phyloP scores from a whole-genome alignment of 2,329 filamentous ascomycete species.

The Curvularia hawaiiensis region DNA sequence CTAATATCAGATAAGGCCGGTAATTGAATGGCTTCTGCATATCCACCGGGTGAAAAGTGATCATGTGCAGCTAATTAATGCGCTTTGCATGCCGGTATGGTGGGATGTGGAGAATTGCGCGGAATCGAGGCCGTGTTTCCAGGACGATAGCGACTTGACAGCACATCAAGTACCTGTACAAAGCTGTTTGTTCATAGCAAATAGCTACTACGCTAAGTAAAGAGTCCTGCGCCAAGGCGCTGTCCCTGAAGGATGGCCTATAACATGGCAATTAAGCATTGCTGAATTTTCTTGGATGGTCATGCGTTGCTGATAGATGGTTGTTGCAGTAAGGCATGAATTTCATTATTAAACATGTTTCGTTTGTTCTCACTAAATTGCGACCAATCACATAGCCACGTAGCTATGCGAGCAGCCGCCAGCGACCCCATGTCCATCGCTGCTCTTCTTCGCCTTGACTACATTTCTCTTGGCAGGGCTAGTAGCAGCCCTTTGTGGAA shows the following conservation, averaged over 20 bases:
- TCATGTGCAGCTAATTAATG: not conserved
- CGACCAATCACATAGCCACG: not conserved
- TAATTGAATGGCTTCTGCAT: not conserved
- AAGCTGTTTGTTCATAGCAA: not conserved
- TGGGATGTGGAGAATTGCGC: not conserved
- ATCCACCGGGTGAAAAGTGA: slow-evolving; percentile 1
- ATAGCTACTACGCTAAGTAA: not conserved
- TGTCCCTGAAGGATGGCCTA: not conserved
- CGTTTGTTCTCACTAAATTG: not conserved
- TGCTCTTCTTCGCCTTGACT: not conserved
- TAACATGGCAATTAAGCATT: not conserved
- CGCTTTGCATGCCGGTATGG: not conserved
- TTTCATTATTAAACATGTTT: not conserved
- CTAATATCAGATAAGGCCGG: not conserved
- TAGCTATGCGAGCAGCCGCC: not conserved
- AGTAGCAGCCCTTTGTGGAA: not conserved
- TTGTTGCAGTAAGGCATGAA: not conserved
- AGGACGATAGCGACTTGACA: not conserved
- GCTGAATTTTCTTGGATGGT: not conserved
- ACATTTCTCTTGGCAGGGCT: not conserved
- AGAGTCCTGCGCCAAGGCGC: not conserved
- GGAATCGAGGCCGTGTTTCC: not conserved
- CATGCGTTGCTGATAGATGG: not conserved
- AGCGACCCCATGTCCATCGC: not conserved
- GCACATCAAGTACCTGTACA: not conserved